Evolutionary conservation across 805 yeast species (phyloP).

Genomic region (Starmerella lactis-condensi): DNA sequence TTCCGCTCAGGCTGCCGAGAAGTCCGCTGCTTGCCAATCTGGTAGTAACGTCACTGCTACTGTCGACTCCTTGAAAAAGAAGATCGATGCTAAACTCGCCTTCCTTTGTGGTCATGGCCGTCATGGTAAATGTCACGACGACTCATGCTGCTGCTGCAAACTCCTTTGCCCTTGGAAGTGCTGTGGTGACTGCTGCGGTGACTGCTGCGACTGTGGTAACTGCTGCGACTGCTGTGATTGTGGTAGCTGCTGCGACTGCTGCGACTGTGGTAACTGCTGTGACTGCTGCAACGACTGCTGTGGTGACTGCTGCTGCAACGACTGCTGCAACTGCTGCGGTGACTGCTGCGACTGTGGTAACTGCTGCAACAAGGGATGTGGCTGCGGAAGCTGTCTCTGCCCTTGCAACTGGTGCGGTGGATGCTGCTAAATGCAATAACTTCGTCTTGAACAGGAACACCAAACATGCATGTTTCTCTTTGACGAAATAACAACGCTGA

Average conservation of each 20-base stretch:
- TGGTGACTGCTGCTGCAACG: conserved; percentile 4
- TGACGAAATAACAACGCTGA: too few relatives aligned
- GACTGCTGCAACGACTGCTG: conserved; percentile 4
- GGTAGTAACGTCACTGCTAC: too few relatives aligned
- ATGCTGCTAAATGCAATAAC: not conserved
- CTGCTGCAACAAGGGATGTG: too few relatives aligned
- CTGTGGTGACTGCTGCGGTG: conserved; percentile 5
- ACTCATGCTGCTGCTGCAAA: conserved; percentile 3
- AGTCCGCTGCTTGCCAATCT: too few relatives aligned
- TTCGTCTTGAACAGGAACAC: too few relatives aligned
- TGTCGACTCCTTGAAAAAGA: too few relatives aligned
- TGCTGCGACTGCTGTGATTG: not conserved
- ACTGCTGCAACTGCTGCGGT: conserved; percentile 2
- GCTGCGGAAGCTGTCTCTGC: conserved; percentile 1
- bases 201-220: conserved; percentile 2
- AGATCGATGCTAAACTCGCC: too few relatives aligned
- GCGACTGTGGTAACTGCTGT: conserved; percentile 1
- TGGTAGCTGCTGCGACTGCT: conserved; percentile 4
- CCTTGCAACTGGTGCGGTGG: conserved; percentile 4
- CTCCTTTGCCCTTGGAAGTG: conserved; percentile 12
- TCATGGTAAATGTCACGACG: conserved; percentile 6
- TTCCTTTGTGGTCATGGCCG: conserved; percentile 1
- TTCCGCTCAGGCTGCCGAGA: too few relatives aligned
- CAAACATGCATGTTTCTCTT: too few relatives aligned
- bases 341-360: conserved; percentile 2